Percentiles rank a stretch among this genome's conserved stretches.
These are phyloP conservation scores for Brachypodium distachyon DNA, from an alignment of 202 grass and related monocot genomes.

Conservation along the genomic window DNA sequence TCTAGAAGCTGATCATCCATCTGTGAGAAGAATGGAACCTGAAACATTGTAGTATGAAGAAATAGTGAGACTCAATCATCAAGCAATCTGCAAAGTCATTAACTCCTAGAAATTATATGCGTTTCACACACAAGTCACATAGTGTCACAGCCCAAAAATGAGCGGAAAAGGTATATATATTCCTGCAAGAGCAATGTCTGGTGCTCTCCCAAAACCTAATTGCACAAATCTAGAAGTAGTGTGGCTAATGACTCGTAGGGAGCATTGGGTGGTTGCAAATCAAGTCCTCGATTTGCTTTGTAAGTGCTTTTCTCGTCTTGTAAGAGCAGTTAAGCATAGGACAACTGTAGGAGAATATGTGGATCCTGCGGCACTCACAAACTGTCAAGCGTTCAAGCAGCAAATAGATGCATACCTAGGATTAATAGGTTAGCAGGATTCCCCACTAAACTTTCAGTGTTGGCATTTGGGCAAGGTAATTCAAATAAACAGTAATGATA, in stretches of 20 bases:
- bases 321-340: neutral
- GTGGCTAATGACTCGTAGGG: neutral
- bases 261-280: neutral
- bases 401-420: neutral
- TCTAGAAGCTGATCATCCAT: constrained; percentile 87
- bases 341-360: neutral
- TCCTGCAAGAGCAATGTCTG: neutral
- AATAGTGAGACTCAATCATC: neutral
- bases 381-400: neutral
- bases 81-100: neutral
- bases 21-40: constrained; percentile 92
- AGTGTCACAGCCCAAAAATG: neutral
- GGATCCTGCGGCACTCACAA: neutral
- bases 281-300: neutral
- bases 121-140: neutral
- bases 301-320: neutral
- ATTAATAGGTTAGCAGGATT: neutral
- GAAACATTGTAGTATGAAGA: neutral
- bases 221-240: neutral
- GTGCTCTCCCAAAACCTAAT: neutral
- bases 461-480: neutral
- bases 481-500: neutral
- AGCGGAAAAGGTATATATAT: neutral
- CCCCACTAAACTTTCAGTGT: neutral
- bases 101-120: neutral